Evolutionary conservation across 129 eudicot species (phyloP), one percentile per base, ranked within the genome.

Genomic region (Lactuca sativa): DNA sequence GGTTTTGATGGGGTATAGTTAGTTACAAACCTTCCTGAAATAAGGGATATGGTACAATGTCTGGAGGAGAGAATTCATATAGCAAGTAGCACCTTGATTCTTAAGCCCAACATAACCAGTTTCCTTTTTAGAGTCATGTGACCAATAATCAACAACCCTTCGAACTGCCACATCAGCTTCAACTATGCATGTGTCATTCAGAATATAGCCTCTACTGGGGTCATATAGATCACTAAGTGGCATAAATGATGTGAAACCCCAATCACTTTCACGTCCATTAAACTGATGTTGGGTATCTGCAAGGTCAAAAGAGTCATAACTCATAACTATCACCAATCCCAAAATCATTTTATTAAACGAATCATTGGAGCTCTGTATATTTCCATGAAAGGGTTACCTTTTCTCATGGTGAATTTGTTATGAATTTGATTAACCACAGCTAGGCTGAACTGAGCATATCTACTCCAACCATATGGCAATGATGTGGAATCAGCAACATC

Each of bases 171-270:
- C 98, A 59, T 89, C 96, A 56, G 98, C 96, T 78, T 92, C 98
- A 69, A 92, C 67, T 30, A 89, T 44, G 58, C 93, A 88, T 15
- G 88, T 89, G 83, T 93, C 96, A 68, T 85, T 85, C 64, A 80
- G 56, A 77, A 93, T 86, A 67, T 81, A 93, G 36, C 98, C 98
- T 85, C 86, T 83, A 62, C 80, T 70, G 5, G 90, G 90, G 62
- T 93, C 98, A 78, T 85, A 93, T 57, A 93, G 83, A 25, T 93
- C 98, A 80, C 85, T 64, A 56, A 93, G 90, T 38, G 96, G 96
- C 96, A 93, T 93, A 77, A 93, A 93, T 25, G 98, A 89, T 0
- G 98, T 93, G 74, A 93, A 93, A 55, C 98, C 98, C 98, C 98
- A 93, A 82, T 93, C 98, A 76, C 98, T 93, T 85, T 93, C 98